These are phyloP conservation scores for Hymenoscyphus infarciens DNA, from an alignment of 2,329 filamentous ascomycete genomes.

Conservation along the genomic window DNA sequence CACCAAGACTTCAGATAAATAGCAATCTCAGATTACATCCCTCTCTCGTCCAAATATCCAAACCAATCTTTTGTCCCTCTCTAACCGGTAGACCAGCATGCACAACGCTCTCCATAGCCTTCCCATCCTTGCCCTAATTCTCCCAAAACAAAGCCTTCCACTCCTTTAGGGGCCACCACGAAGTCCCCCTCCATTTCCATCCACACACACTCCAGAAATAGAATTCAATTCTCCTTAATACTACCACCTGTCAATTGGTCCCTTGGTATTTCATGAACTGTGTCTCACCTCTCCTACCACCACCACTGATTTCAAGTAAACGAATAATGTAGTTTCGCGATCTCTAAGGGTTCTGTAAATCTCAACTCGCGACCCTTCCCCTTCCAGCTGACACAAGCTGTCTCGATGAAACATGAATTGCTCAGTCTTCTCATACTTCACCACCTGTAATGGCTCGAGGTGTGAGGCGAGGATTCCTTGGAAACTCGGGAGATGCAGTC, in stretches of 20 bases:
- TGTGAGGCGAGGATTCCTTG: not conserved
- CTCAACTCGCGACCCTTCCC: no score
- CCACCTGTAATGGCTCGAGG: constrained; percentile 2
- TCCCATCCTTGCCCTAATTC: constrained; percentile 51
- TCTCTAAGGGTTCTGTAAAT: not conserved
- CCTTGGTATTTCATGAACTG: not conserved
- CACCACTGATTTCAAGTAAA: not conserved
- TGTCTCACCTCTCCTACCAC: not conserved
- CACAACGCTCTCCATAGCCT: constrained; percentile 51
- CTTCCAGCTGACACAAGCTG: not conserved
- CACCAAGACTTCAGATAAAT: no score
- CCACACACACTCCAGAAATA: not conserved
- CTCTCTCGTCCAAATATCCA: constrained; percentile 49
- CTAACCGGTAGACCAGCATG: constrained; percentile 55
- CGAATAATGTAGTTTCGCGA: constrained; percentile 1
- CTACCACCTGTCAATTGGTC: not conserved
- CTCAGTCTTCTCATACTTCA: not conserved
- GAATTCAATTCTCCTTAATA: not conserved
- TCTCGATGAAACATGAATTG: not conserved
- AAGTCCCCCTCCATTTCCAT: not conserved
- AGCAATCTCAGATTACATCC: not conserved
- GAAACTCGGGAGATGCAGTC: not conserved
- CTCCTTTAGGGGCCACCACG: constrained; percentile 23
- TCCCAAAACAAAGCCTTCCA: constrained; percentile 58
- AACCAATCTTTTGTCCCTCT: constrained; percentile 51